phyloP scores from a whole-genome alignment of 441 rosid genomes.

The Brassica hybrid region DNA sequence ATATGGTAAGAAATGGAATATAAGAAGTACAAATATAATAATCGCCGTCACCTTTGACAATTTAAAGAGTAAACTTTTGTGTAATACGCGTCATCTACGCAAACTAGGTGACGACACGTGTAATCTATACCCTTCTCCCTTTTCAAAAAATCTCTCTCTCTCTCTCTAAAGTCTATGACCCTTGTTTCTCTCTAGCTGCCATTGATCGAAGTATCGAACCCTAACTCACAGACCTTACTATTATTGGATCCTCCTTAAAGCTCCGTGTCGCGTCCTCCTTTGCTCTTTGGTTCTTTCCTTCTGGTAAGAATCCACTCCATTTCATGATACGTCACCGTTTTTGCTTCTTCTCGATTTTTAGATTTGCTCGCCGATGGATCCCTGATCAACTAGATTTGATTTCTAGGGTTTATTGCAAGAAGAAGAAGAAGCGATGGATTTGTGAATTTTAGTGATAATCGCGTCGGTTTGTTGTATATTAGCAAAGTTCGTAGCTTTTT shows the following conservation, averaged over 20 bases:
- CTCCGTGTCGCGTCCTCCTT: conserved; percentile 23
- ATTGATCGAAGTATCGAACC: conserved; percentile 37
- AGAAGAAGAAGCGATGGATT: conserved; percentile 36
- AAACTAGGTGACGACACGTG: conserved; percentile 36
- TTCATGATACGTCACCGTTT: too few relatives aligned
- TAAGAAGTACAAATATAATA: too few relatives aligned
- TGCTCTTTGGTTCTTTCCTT: conserved; percentile 43
- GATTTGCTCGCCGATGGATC: not conserved
- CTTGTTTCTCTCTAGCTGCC: conserved; percentile 41
- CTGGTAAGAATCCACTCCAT: conserved; percentile 45
- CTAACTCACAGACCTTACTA: conserved; percentile 25
- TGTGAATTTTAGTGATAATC: conserved; percentile 25
- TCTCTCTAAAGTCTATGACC: conserved; percentile 23
- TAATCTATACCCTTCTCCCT: not conserved
- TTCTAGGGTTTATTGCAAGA: conserved; percentile 24
- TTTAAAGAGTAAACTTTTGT: not conserved
- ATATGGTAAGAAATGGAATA: conserved; percentile 8
- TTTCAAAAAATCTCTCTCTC: conserved; percentile 9
- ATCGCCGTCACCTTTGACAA: conserved; percentile 14
- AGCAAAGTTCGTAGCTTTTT: conserved; percentile 9
- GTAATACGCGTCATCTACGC: conserved; percentile 36
- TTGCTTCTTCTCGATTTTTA: conserved; percentile 4
- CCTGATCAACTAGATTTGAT: conserved; percentile 12
- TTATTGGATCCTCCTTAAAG: conserved; percentile 34
- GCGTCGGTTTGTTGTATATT: too few relatives aligned